These are phyloP conservation scores for Thielaviopsis ethacetica DNA, from an alignment of 2,329 filamentous ascomycete genomes.

Conservation along the genomic window DNA sequence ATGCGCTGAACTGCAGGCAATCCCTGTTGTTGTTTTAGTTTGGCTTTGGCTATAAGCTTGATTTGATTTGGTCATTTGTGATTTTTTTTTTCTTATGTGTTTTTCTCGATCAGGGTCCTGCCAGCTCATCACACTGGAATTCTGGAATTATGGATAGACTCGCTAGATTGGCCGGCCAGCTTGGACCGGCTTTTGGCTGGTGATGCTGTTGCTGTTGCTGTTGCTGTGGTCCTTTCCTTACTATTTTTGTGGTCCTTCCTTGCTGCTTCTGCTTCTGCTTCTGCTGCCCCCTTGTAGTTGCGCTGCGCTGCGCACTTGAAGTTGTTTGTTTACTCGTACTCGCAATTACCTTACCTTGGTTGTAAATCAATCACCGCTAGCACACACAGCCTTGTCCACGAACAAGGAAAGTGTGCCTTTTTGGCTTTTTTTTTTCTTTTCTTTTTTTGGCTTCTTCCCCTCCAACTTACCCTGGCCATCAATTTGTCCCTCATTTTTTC, in stretches of 20 bases:
- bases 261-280: background rate
- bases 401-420: background rate
- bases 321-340: background rate
- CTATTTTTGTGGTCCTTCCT: too few species aligned
- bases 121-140: background rate
- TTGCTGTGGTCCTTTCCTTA: too few species aligned
- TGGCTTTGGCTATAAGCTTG: conserved; percentile 6
- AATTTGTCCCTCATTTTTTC: background rate
- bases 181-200: background rate
- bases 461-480: background rate
- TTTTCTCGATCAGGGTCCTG: background rate
- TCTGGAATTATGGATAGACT: background rate
- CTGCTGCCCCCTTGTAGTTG: background rate
- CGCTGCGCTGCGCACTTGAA: too few species aligned
- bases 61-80: background rate
- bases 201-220: background rate
- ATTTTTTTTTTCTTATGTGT: background rate
- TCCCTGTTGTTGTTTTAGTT: conserved; percentile 2
- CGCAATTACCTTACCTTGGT: background rate
- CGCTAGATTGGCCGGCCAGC: background rate
- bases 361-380: background rate
- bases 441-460: conserved; percentile 3
- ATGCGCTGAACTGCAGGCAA: background rate
- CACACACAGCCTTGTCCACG: background rate
- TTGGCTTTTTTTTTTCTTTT: conserved; percentile 9